Base-by-base conservation (phyloP, 176 grass and related monocot species). In the Oryza officinalis region DNA sequence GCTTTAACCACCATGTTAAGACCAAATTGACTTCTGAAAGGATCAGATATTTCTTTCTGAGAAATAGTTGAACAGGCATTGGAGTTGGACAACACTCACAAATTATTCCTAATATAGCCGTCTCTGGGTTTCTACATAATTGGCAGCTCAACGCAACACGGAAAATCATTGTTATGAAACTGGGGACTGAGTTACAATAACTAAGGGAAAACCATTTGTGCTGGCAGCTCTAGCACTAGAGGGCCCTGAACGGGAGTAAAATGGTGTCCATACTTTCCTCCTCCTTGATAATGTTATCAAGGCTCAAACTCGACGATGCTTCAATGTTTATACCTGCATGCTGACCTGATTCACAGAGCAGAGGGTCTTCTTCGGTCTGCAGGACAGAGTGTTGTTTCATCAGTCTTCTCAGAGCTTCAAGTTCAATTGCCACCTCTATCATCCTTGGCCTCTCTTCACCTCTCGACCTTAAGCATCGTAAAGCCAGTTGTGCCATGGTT, bases 351-450 rank as follows among this genome's bases (percentile, higher is more conserved):
- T 54, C 67, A 4, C 40, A 7, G 43, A 67, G 59, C 45, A 76
- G 4, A 20, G 8, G 13, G 26, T 82, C 15, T 70, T 82, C 79
- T 77, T 87, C 54, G 13, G 15, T 79, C 67, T 73, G 30, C 17
- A 74, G 26, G 52, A 67, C 20, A 10, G 67, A 72, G 45, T 86
- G 86, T 13, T 88, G 81, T 73, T 60, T 86, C 79, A 92, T 76
- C 66, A 88, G 49, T 28, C 86, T 92, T 78, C 60, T 85, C 22
- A 92, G 72, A 32, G 86, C 90, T 88, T 88, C 86, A 71, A 88
- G 86, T 44, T 88, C 86, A 75, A 88, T 81, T 57, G 80, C 77
- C 18, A 86, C 73, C 17, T 89, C 87, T 76, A 82, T 84, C 90
- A 92, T 92, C 71, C 65, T 84, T 15, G 90, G 83, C 14, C 87